Percentiles rank a stretch among this genome's conserved stretches.
Conservation (phyloP, 805 yeast species). For the Blastobotrys americana region DNA sequence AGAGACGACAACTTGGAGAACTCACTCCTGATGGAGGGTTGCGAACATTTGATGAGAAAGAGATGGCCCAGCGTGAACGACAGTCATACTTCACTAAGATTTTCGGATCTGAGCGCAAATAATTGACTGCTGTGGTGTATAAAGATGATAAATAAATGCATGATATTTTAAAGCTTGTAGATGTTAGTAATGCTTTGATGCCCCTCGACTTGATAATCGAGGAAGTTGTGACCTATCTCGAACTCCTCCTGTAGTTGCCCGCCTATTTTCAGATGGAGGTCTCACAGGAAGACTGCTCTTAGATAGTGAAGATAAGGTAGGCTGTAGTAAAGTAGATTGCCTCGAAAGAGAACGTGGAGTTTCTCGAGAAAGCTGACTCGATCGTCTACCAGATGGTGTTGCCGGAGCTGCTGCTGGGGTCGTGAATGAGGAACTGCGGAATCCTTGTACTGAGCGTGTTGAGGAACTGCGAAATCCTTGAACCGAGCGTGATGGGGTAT, state of each 20-base stretch:
- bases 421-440: too few relatives aligned
- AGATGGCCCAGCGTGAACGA: constrained; percentile 33
- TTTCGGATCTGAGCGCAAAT: constrained; percentile 31
- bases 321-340: neutral
- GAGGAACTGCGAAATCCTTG: too few relatives aligned
- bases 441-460: too few relatives aligned
- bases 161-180: too few relatives aligned
- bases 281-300: neutral
- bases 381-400: too few relatives aligned
- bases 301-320: neutral
- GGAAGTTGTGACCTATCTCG: neutral
- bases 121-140: neutral
- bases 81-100: constrained; percentile 36
- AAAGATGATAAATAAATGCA: neutral
- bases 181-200: too few relatives aligned
- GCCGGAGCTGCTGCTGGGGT: too few relatives aligned
- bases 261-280: neutral
- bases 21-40: constrained; percentile 40
- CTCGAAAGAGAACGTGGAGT: too few relatives aligned
- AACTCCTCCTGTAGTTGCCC: neutral
- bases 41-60: constrained; percentile 39
- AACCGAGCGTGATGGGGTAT: too few relatives aligned
- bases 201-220: neutral
- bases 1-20: constrained; percentile 42
- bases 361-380: too few relatives aligned